Conservation (phyloP, 2,329 filamentous ascomycete species). For the Claviceps sp. region DNA sequence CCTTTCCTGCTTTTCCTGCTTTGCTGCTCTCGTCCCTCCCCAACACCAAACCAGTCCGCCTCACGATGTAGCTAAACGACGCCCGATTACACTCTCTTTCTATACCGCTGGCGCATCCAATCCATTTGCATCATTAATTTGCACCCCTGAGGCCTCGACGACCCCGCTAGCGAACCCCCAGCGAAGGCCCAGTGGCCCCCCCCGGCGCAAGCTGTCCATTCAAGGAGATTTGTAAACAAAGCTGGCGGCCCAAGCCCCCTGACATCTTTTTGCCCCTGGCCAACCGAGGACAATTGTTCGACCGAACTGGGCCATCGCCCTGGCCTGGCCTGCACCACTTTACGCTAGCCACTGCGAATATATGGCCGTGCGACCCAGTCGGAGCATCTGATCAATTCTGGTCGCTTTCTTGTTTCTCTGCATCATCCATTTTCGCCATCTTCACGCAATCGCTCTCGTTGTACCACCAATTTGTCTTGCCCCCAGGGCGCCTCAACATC, state of each 20-base stretch:
- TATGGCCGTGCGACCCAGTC: slow-evolving; percentile 1
- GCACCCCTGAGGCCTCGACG: not conserved
- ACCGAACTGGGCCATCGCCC: slow-evolving; percentile 4
- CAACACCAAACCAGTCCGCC: slow-evolving; percentile 7
- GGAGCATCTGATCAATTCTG: not conserved
- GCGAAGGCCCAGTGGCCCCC: not conserved
- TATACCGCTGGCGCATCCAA: slow-evolving; percentile 3
- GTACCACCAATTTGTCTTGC: not conserved
- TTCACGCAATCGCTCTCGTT: not conserved
- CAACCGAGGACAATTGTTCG: slow-evolving; percentile 14
- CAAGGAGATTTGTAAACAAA: slow-evolving; percentile 29
- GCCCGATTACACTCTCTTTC: slow-evolving; percentile 5
- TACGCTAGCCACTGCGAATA: not conserved
- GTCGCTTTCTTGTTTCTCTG: not conserved
- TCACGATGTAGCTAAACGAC: slow-evolving; percentile 12
- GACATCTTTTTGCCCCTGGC: slow-evolving; percentile 21
- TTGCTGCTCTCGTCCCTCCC: not conserved
- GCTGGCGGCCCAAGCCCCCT: slow-evolving; percentile 17
- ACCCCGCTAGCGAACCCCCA: slow-evolving; percentile 2
- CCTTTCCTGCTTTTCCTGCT: not conserved
- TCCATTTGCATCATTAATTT: not conserved
- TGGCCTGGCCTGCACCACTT: not conserved
- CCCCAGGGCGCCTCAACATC: not conserved
- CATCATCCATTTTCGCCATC: not conserved
- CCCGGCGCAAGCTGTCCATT: slow-evolving; percentile 20